A percentile compares a stretch with the other conserved stretches of the same genome.
Evolutionary conservation across 306 rosid genomes (phyloP).

Genomic region (Bauhinia variegata): DNA sequence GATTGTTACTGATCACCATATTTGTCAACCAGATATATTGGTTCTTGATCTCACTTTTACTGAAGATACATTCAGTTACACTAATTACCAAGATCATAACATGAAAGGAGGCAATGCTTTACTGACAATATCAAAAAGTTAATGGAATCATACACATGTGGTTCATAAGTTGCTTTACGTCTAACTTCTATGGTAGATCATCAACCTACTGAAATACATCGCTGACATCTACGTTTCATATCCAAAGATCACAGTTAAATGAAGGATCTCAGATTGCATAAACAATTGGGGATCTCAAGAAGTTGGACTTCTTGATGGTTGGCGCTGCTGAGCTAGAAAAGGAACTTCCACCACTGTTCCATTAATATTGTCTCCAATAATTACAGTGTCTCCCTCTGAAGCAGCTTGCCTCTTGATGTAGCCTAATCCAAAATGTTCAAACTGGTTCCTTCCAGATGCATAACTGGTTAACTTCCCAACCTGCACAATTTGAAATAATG

Average conservation of each 20-base stretch:
- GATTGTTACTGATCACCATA: conserved; percentile 49
- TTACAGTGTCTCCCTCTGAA: conserved; percentile 62
- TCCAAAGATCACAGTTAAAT: neutral
- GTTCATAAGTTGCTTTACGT: neutral
- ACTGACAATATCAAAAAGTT: neutral
- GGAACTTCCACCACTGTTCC: conserved; percentile 80
- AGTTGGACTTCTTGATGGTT: conserved; percentile 48
- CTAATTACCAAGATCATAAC: too few species aligned
- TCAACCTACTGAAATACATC: conserved; percentile 9
- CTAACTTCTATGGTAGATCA: neutral
- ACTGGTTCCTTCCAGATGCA: conserved; percentile 68
- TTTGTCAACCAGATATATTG: neutral
- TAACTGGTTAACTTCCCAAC: conserved; percentile 90
- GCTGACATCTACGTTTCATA: too few species aligned
- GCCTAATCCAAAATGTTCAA: conserved; percentile 76
- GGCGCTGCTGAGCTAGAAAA: conserved; percentile 68
- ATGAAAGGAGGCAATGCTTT: too few species aligned
- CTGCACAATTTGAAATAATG: conserved; percentile 47
- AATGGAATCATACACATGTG: conserved; percentile 8
- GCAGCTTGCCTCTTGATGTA: conserved; percentile 82
- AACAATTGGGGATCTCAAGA: conserved; percentile 32
- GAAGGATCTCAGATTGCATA: neutral
- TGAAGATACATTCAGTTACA: too few species aligned
- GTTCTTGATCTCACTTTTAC: neutral
- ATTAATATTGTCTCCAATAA: conserved; percentile 60